Conservation (phyloP, 257 asterid species). For the Paraleonurus japonicus region DNA sequence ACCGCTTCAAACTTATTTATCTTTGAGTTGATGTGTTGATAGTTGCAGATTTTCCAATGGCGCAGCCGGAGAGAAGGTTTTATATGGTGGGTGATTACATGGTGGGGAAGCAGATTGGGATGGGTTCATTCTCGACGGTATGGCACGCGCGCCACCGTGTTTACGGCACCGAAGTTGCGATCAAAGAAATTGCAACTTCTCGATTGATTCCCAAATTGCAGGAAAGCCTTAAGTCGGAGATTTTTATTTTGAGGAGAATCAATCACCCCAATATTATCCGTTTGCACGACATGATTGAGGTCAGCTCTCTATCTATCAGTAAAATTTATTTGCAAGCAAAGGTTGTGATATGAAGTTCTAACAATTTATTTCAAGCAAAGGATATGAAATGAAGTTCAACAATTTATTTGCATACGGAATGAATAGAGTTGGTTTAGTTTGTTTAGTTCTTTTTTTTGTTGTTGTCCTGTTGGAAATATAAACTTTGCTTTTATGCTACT, state of each 20-base stretch:
- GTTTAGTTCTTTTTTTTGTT: not conserved
- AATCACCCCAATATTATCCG: slow-evolving; percentile 92
- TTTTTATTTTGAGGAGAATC: slow-evolving; percentile 70
- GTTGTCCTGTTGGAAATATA: slow-evolving; percentile 16
- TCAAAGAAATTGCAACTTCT: slow-evolving; percentile 73
- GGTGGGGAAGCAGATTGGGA: slow-evolving; percentile 77
- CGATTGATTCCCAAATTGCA: slow-evolving; percentile 66
- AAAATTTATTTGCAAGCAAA: not conserved
- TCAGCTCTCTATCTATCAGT: slow-evolving; percentile 15
- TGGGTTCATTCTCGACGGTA: slow-evolving; percentile 91
- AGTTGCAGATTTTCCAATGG: slow-evolving; percentile 38
- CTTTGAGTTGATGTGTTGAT: not conserved
- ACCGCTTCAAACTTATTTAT: slow-evolving; percentile 14
- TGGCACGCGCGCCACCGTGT: slow-evolving; percentile 93
- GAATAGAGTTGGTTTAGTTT: slow-evolving; percentile 9
- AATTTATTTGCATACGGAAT: not conserved
- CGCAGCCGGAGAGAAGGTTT: slow-evolving; percentile 52
- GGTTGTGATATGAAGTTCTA: not conserved
- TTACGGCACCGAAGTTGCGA: slow-evolving; percentile 84
- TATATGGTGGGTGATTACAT: slow-evolving; percentile 73
- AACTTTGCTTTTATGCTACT: slow-evolving; percentile 17
- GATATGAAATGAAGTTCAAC: not conserved
- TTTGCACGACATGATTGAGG: slow-evolving; percentile 96
- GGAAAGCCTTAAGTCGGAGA: slow-evolving; percentile 86
- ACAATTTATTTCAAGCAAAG: not conserved